phyloP scores from a whole-genome alignment of 1,284 basidiomycete genomes.

The Heterobasidion irregulare region DNA sequence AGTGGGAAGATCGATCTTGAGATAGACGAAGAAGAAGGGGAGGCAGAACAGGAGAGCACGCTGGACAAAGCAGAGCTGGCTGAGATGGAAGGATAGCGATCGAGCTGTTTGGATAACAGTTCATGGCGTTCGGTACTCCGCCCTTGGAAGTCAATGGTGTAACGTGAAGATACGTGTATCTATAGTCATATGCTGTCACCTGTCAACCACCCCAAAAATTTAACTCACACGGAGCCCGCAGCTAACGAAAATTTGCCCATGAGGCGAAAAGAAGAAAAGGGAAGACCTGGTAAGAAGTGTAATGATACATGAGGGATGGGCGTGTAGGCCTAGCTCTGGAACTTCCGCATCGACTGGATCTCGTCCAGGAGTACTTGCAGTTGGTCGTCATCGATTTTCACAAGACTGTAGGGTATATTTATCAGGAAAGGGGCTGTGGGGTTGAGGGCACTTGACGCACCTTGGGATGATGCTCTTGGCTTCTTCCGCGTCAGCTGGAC shows the following conservation, averaged over 20 bases:
- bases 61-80: conserved; percentile 49
- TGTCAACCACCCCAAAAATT: too few relatives aligned
- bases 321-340: conserved; percentile 50
- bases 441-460: conserved; percentile 25
- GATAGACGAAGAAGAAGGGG: conserved; percentile 24
- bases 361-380: conserved; percentile 78
- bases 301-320: neutral
- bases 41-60: conserved; percentile 44
- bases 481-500: conserved; percentile 83
- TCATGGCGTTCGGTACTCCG: neutral
- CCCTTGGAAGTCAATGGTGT: neutral
- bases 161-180: neutral
- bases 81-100: conserved; percentile 60
- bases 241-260: neutral
- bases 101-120: neutral
- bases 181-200: too few relatives aligned
- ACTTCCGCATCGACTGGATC: conserved; percentile 84
- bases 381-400: conserved; percentile 81
- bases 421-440: neutral
- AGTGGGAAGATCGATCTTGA: conserved; percentile 18
- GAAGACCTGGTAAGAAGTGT: neutral
- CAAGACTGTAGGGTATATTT: conserved; percentile 41
- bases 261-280: neutral
- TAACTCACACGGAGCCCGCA: too few relatives aligned
- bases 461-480: conserved; percentile 89